Base-by-base conservation (phyloP, 2,329 filamentous ascomycete species). In the Penicillium olsonii region DNA sequence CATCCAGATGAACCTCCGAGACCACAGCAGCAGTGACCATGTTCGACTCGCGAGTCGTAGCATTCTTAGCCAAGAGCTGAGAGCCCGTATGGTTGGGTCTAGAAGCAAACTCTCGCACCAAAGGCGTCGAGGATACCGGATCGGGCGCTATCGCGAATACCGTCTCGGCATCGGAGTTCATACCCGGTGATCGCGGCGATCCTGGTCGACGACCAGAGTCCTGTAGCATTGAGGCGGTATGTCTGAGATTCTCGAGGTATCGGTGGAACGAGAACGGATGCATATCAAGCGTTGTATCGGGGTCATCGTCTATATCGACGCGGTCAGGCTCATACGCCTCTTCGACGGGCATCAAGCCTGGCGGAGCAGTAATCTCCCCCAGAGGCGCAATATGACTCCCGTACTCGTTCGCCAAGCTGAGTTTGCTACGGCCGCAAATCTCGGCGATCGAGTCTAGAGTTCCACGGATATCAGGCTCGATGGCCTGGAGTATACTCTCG, bases 401-500 rank as follows among this genome's bases (percentile, higher is more conserved):
- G 62, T 85, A 83, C 62, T 85, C 82, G 59, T 85, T 81, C 9
- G 83, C 81, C 51, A 85, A 68, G 57, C 81, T 84, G 61, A 84
- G 70, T 56, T 78, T 78, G 65, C 80, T 85, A 51, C 81, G 75
- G 3, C 83, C 82, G 56, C 81, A 83, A 52, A 85, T 84, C 58
- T 84, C 81, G 19, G 82, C 81, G 56, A 85, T 85, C 14, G 80
- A 79, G 60, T 84, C 79, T 45, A 85, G 75, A 9, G 82, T 82
- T 12, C 70, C 69, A 53, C 78, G 72, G 39, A 85, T 81, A 56
- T 84, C 81, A 11, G 80, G 77, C 48, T 84, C 79, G 47, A 83
- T 79, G 22, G 80, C 78, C 19, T 74, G 73, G 12, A 83, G 68
- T 50, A 83, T 82, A 22, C 75, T 75, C 24, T 77, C 78, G 56